Evolutionary conservation across 129 eudicot species (phyloP), one percentile per base, ranked within the genome.

Genomic region (Dittrichia graveolens): DNA sequence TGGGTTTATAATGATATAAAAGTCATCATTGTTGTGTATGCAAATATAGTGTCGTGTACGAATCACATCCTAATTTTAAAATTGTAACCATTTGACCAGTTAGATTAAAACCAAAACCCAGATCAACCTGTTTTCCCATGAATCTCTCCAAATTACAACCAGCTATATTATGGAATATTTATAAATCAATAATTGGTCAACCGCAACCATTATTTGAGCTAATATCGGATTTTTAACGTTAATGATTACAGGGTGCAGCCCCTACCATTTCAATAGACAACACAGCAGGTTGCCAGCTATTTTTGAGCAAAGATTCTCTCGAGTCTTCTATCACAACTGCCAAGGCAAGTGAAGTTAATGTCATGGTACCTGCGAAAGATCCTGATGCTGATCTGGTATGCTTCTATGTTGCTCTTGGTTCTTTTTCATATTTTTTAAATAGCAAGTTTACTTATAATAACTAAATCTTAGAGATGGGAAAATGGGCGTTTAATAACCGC

Each of bases 231-330:
- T 18, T 15, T 49, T 15, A n/a, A 63, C 7, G 18, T 68, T 19
- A 34, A 54, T 56, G 53, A 37, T 80, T 50, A 41, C 69, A 92
- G 98, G 98, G 98, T 63, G 76, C 86, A 42, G 96, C 98, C 48
- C 98, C 98, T 14, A 90, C 98, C n/a, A 87, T 94, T 43, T 94
- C 98, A 11, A 77, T 94, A 71, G 98, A 94, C 79, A 94, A 88
- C 59, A 85, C 99, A 3, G 75, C 87, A 59, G 99, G 99, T 13
- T 94, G 99, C 82, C 99, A 94, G 69, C 74, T 94, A 73, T 94
- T 86, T 73, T 75, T 94, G 82, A 86, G 93, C 88, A 81, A 86
- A 83, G 91, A 88, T 64, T 84, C 99, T 75, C 81, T 94, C 52
- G 91, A 71, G 35, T 74, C 96, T 49, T 85, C 97, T 66, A 82